Base-by-base conservation (phyloP, 176 grass and related monocot species). In the Sorghum bicolor region DNA sequence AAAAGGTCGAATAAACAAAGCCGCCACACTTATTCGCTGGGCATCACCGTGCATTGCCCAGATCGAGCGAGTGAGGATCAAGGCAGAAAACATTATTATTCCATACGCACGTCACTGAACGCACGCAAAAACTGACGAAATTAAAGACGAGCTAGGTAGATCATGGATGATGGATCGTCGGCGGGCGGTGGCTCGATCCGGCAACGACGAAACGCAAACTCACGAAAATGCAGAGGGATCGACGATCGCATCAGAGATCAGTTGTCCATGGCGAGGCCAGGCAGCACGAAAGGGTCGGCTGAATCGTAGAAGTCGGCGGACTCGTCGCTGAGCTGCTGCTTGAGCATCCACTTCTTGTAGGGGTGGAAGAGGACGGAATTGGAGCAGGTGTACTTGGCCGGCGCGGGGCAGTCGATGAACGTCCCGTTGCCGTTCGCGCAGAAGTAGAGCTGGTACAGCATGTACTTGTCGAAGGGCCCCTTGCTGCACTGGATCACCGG, bases 311-410 rank as follows among this genome's bases (percentile, higher is more conserved):
- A 47, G 12, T 47, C 44, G 3, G 13, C 44, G 14, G 4, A 16
- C 13, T 48, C 5, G 3, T 33, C 2, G 19, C 15, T 4, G 11
- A 6, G 11, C 38, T 26, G 5, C 28, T n/a, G 15, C 62, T 84
- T 89, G 65, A 89, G 76, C 87, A 89, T 89, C 87, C 87, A 89
- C 67, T 74, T 67, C 75, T 50, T 41, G 76, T 80, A 89, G 5
- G 87, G 81, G 47, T 84, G 68, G 86, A 89, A 84, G 76, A 89
- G 45, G 76, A 89, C 47, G 13, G 65, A 20, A 15, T 33, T 30
- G 32, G 40, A 10, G 76, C 87, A 89, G 5, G 43, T 80, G 81
- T 47, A 84, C 28, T 37, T 14, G 4, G 9, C 13, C 44, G 28
- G 15, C 10, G 3, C 9, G 7, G 87, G 87, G 69, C 87, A 89